A percentile compares a stretch with the other conserved stretches of the same genome.
phyloP scores from a whole-genome alignment of 441 rosid species.

The Isatis lusitanica region DNA sequence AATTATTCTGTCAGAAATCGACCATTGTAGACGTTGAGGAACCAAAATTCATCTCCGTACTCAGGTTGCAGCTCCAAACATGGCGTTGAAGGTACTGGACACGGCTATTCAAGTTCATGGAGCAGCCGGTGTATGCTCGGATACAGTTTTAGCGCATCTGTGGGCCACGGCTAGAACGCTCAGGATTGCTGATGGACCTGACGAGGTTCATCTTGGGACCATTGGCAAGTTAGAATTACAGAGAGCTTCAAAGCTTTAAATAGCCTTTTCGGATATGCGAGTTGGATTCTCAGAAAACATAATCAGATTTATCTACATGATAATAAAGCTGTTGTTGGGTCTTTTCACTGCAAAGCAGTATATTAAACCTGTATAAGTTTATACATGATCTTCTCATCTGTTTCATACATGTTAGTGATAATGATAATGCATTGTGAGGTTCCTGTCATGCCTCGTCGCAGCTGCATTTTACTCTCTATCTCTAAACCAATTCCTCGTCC shows the following conservation, averaged over 20 bases:
- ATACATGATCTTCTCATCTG: not conserved
- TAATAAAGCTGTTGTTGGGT: constrained; percentile 14
- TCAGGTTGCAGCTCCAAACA: constrained; percentile 95
- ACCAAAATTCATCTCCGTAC: not conserved
- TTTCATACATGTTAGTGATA: not conserved
- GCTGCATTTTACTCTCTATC: not conserved
- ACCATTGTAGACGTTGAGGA: not conserved
- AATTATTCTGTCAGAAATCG: not conserved
- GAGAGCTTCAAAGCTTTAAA: constrained; percentile 70
- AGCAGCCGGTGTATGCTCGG: constrained; percentile 78
- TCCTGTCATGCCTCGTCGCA: not conserved
- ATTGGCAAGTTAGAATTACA: constrained; percentile 81
- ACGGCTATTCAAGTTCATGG: constrained; percentile 94
- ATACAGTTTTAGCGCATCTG: constrained; percentile 79
- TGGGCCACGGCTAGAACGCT: constrained; percentile 93
- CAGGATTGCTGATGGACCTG: constrained; percentile 92
- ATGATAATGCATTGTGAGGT: constrained; percentile 7
- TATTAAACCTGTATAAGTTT: not conserved
- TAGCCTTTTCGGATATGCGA: not conserved
- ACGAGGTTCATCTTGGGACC: constrained; percentile 93
- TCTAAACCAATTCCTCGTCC: not conserved
- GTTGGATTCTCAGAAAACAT: not conserved
- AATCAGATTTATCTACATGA: not conserved
- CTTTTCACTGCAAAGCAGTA: not conserved
- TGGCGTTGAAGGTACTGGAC: constrained; percentile 87